Evolutionary conservation across 2,329 filamentous ascomycete genomes (phyloP).

Genomic region (Claviceps sp.): DNA sequence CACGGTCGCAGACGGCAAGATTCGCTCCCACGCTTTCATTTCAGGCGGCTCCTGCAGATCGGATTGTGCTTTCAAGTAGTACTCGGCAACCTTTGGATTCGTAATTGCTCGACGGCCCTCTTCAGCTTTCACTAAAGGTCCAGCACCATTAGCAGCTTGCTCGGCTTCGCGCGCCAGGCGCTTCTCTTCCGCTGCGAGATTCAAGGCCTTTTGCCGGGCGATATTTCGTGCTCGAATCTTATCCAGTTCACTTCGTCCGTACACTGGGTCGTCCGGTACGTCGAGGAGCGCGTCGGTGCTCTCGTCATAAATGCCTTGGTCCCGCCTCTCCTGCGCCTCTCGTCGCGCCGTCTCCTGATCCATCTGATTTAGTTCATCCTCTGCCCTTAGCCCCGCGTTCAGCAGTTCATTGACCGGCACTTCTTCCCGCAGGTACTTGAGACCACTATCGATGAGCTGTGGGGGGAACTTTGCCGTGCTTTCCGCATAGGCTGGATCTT

Average conservation of each 20-base stretch:
- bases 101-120: constrained; percentile 23
- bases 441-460: constrained; percentile 29
- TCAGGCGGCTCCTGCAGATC: constrained; percentile 37
- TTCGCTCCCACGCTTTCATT: constrained; percentile 35
- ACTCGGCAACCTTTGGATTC: constrained; percentile 25
- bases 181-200: constrained; percentile 29
- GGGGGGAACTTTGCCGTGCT: constrained; percentile 33
- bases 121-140: constrained; percentile 28
- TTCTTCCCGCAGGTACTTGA: constrained; percentile 41
- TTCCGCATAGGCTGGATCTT: constrained; percentile 38
- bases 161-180: constrained; percentile 27
- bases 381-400: constrained; percentile 47
- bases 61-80: constrained; percentile 33
- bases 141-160: constrained; percentile 19
- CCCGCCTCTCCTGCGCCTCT: constrained; percentile 10
- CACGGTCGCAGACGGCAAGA: constrained; percentile 40
- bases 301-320: constrained; percentile 12
- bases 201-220: constrained; percentile 33
- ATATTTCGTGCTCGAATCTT: constrained; percentile 40
- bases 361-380: constrained; percentile 45
- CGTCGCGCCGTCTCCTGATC: constrained; percentile 24
- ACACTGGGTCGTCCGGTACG: constrained; percentile 31
- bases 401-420: constrained; percentile 46
- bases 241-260: constrained; percentile 45
- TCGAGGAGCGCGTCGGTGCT: constrained; percentile 12